Base-by-base conservation (phyloP, 306 rosid genomes). In the Betula pendula region DNA sequence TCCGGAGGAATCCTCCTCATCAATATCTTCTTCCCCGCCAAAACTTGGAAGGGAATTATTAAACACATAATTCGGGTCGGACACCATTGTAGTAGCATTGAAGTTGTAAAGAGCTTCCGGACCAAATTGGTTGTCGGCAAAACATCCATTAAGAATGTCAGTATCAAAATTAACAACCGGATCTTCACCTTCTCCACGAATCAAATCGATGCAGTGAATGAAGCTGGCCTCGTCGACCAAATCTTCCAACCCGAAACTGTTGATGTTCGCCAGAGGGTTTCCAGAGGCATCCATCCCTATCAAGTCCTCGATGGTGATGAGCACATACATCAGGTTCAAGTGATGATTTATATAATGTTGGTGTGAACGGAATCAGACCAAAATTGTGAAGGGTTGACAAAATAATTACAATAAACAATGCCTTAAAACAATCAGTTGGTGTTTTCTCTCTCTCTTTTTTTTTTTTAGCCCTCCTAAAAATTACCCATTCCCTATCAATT, bases 181-280 rank as follows among this genome's bases (percentile, higher is more conserved):
- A 71, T 80, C 81, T 47, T 77, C 91, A 31, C 68, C 71, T 42
- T 85, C 97, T 27, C 96, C 96, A 3, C 96, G 83, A 70, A 95
- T 86, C 56, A 84, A 86, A 82, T 92, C 82, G 75, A 94, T 80
- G 60, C 89, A 92, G 51, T 86, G 96, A 82, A 87, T 89, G 72
- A 89, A 87, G 76, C 87, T 89, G 16, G 93, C 73, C 24, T 86
- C 81, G 0, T 81, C 93, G 22, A 82, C 78, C 78, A 85, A 90
- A 59, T 92, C 93, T 3, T 84, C 87, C 1, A 90, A 70, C 85
- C 89, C 91, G 50, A 85, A 88, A 49, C 89, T 86, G 43, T 76
- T 77, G n/a, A 80, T 79, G 73, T 68, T 71, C 22, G 31, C 22
- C 19, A 65, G 69, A 22, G 84, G 74, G 73, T 81, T 77, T 49